Evolutionary conservation across 352 stramenopile species (phyloP), one percentile per base, ranked within the genome.

Genomic region (Phytopythium litorale): DNA sequence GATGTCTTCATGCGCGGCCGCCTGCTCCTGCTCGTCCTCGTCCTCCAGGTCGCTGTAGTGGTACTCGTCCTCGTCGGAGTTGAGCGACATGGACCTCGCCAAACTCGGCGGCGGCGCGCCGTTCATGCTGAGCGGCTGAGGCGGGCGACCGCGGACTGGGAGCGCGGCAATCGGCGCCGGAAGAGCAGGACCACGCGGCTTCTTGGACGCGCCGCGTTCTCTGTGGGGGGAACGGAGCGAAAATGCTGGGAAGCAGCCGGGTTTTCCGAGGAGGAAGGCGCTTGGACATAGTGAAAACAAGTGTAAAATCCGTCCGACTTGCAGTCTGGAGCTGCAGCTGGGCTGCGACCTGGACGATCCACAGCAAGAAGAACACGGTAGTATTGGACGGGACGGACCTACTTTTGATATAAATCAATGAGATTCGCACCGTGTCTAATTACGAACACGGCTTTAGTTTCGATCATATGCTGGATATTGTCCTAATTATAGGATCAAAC

Each of bases 11-110:
- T 58, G 61, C 37, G 32, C 57, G 42, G 30, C 67, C 23, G 35
- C 53, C 50, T 35, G 64, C 35, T 56, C 52, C 25, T 65, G 49
- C 25, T 80, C 64, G 30, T 84, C 81, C 28, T 91, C 76, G 21
- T 87, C 77, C 55, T 87, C 79, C 66, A 90, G 62, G 64, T 94
- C 82, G 64, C 83, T 92, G 72, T 92, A 92, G 68, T 91, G 83
- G 62, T 94, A 92, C 60, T 94, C 82, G 50, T 87, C 77, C 58
- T 93, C 84, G 63, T 90, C 81, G 53, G 81, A 90, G 45, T 81
- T 76, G 52, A 84, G 69, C 48, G 79, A 86, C 48, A 77, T 71
- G 46, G 72, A 56, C 30, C 46, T 35, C 58, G 58, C 35, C 54
- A 49, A 38, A 12, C 15, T 58, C 52, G 38, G 35, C 33, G 13